A percentile compares a stretch with the other conserved stretches of the same genome.
Evolutionary conservation across 495 filamentous ascomycete species (phyloP).

Genomic region (Choiromyces venosus): DNA sequence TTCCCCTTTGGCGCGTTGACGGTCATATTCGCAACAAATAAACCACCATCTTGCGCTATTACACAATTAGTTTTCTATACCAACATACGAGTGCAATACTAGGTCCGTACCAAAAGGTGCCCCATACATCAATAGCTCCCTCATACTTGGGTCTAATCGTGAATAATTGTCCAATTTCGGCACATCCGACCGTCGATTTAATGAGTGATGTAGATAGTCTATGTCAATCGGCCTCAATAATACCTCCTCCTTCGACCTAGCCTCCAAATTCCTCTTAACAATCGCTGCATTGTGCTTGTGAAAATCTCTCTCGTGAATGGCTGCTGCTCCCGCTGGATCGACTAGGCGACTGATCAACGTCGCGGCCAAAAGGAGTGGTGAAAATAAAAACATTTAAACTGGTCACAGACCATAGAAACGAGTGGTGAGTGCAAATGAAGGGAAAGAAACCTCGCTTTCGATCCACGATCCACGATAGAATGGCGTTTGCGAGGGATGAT

Average conservation of each 20-base stretch:
- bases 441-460: neutral
- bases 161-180: constrained; percentile 26
- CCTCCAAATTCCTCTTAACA: neutral
- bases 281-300: neutral
- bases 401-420: constrained; percentile 6
- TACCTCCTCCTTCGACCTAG: neutral
- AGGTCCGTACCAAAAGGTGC: constrained; percentile 14
- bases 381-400: constrained; percentile 6
- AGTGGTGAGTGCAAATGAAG: neutral
- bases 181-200: constrained; percentile 12
- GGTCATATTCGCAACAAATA: constrained; percentile 42
- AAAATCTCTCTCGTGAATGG: neutral
- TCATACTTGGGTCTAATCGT: constrained; percentile 28
- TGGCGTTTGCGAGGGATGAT: neutral
- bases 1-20: constrained; percentile 37
- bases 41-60: constrained; percentile 30
- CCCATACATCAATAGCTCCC: constrained; percentile 42
- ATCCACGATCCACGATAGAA: neutral
- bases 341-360: constrained; percentile 7
- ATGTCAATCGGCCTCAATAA: constrained; percentile 4
- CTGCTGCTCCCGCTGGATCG: neutral
- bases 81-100: neutral
- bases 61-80: neutral
- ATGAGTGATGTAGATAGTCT: neutral
- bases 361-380: neutral